Evolutionary conservation across 2,329 filamentous ascomycete species (phyloP), one percentile per base, ranked within the genome.

Genomic region (Colletotrichum cuscutae): DNA sequence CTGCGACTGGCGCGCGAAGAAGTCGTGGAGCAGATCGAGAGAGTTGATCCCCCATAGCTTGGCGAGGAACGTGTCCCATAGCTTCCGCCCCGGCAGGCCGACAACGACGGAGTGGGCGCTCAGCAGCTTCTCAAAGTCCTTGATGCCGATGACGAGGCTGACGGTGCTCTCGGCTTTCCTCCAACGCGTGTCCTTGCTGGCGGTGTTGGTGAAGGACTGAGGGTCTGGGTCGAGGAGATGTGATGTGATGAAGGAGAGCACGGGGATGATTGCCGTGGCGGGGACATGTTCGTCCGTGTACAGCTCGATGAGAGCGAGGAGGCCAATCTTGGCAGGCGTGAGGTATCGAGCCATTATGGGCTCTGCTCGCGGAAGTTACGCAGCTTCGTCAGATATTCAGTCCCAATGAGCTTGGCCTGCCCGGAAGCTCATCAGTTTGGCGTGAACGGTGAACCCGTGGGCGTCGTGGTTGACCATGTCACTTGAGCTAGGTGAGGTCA

Each of bases 21-120:
- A 96, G 2, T 86, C 85, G 78, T 95, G 91, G n/a, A 98, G 84
- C 0, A 91, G 90, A 82, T 98, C 90, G 12, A 97, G 88, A 24
- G 93, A 96, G 79, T 95, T 91, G 76, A 98, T 90, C 19, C 88
- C 87, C 96, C 97, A 98, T 28, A 98, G 85, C 75, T 91, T 92
- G 68, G 90, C 89, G 13, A 98, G 87, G 69, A 98, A 94, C 2
- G 93, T 85, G 79, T 98, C 95, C 91, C 95, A 97, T n/a, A 98
- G 84, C n/a, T 89, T 92, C 60, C 93, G 89, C 3, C 95, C 95
- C 0, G 95, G 93, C 69, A 94, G 84, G 49, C 87, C 87, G 77
- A 86, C 84, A 30, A 87, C 81, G 32, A 89, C 86, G 6, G 87
- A 84, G 75, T 89, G 86, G 32, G 85, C 83, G 24, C 81, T 79